Percentiles rank a stretch among this genome's conserved stretches.
phyloP scores from a whole-genome alignment of 176 grass and related monocot genomes.

The Dactylis glomerata region DNA sequence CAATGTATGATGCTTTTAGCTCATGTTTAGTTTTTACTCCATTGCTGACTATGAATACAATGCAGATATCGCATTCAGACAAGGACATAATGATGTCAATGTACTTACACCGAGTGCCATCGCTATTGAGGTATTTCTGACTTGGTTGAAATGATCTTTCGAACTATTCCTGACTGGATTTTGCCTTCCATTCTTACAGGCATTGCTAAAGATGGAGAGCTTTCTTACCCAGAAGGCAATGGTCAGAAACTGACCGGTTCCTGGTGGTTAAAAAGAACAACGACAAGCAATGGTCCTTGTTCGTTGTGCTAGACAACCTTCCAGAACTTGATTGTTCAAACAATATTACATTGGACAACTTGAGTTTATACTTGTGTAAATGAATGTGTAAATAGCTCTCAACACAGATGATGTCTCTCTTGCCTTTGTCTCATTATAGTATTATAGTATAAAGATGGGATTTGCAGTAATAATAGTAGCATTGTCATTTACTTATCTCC shows the following conservation, averaged over 20 bases:
- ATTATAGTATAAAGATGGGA: not conserved
- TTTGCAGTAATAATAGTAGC: not conserved
- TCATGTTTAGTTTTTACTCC: not conserved
- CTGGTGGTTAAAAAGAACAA: constrained; percentile 7
- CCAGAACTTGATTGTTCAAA: constrained; percentile 19
- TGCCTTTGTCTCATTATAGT: not conserved
- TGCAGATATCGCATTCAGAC: constrained; percentile 76
- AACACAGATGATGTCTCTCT: constrained; percentile 1
- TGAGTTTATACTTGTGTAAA: constrained; percentile 35
- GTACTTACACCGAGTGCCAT: constrained; percentile 78
- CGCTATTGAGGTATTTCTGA: constrained; percentile 68
- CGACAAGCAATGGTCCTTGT: not conserved
- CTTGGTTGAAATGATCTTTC: constrained; percentile 10
- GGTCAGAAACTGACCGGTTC: constrained; percentile 49
- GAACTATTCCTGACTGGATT: not conserved
- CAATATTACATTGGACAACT: constrained; percentile 4
- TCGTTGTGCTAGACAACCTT: constrained; percentile 13
- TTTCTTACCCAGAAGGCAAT: constrained; percentile 57
- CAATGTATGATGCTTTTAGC: not conserved
- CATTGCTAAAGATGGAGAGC: constrained; percentile 67
- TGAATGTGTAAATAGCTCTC: constrained; percentile 27
- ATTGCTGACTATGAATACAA: not conserved
- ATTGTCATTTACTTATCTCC: not conserved
- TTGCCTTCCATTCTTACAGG: constrained; percentile 44
- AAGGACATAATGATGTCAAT: constrained; percentile 69